phyloP scores from a whole-genome alignment of 805 yeast species.

The Metschnikowia baotianmanensis region DNA sequence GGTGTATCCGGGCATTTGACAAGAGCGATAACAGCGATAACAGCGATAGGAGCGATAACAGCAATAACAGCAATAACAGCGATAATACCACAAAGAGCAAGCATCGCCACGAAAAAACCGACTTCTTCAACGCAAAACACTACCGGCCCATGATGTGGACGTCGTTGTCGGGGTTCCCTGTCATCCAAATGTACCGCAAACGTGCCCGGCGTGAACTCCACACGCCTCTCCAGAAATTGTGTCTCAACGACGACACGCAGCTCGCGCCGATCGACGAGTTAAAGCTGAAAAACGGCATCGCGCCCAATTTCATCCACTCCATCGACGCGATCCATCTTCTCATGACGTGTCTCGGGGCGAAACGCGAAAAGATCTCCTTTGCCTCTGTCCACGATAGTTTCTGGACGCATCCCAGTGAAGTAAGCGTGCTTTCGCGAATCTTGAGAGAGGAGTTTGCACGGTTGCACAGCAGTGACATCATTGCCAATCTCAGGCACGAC shows the following conservation, averaged over 20 bases:
- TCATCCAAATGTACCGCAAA: conserved; percentile 35
- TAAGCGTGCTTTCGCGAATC: conserved; percentile 23
- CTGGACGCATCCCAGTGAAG: conserved; percentile 41
- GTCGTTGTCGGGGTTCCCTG: conserved; percentile 39
- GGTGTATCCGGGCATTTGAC: conserved; percentile 31
- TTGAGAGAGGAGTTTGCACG: conserved; percentile 37
- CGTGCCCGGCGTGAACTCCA: conserved; percentile 14
- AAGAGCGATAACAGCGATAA: too few species aligned
- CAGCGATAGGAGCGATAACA: too few species aligned
- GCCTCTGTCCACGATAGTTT: conserved; percentile 44
- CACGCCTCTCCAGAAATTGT: conserved; percentile 26
- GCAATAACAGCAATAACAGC: too few species aligned
- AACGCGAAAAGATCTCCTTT: conserved; percentile 24
- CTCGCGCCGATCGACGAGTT: conserved; percentile 25
- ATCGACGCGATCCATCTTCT: conserved; percentile 40
- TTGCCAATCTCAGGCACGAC: conserved; percentile 27
- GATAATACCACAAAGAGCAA: conserved; percentile 2
- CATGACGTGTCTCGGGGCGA: conserved; percentile 32
- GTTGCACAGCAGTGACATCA: conserved; percentile 28
- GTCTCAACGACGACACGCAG: conserved; percentile 19
- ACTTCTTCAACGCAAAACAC: conserved; percentile 21
- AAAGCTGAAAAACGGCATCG: conserved; percentile 37
- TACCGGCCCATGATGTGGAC: conserved; percentile 44
- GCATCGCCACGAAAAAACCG: too few species aligned
- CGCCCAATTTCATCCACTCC: conserved; percentile 45